Base-by-base conservation (phyloP, 176 grass and related monocot species). In the Juncus inflexus region DNA sequence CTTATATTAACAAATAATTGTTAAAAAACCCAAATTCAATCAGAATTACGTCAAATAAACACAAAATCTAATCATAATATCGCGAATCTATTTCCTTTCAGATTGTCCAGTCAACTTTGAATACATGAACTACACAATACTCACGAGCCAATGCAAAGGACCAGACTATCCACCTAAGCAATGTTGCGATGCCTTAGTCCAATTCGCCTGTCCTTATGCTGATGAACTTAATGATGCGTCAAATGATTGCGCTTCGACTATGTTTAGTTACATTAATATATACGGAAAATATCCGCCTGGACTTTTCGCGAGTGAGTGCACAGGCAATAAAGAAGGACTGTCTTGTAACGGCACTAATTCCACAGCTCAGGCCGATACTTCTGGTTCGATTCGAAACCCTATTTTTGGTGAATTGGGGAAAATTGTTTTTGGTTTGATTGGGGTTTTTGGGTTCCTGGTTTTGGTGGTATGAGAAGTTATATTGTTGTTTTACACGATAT, bases 241-340 rank as follows among this genome's bases (percentile, higher is more conserved):
- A 16, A 87, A 70, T 58, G 77, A 76, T 35, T 92, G 89, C 79
- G 81, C 89, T 39, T 38, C 78, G 43, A 82, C 47, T 62, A 87
- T 92, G 89, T 92, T 92, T 81, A 87, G 81, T 68, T 81, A 84
- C 52, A 84, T 92, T 70, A 84, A 92, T 82, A 55, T 79, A 42
- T 82, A 82, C 61, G 89, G 89, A 61, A 84, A 84, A 47, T 92
- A 92, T 78, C 89, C 81, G 9, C 75, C 89, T 12, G 84, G 89
- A 4, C 84, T 92, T 39, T 92, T 92, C 36, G 75, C 81, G 52
- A 85, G 83, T 45, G 86, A 83, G 36, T 92, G 81, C 81, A 55
- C 60, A 12, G 89, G 78, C 11, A 66, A 66, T 67, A 61, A 79
- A 50, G 5, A 71, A 2, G 89, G 89, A 1, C 78, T 92, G 38